phyloP scores from a whole-genome alignment of 441 rosid species.

The Syzygium syzygioides region DNA sequence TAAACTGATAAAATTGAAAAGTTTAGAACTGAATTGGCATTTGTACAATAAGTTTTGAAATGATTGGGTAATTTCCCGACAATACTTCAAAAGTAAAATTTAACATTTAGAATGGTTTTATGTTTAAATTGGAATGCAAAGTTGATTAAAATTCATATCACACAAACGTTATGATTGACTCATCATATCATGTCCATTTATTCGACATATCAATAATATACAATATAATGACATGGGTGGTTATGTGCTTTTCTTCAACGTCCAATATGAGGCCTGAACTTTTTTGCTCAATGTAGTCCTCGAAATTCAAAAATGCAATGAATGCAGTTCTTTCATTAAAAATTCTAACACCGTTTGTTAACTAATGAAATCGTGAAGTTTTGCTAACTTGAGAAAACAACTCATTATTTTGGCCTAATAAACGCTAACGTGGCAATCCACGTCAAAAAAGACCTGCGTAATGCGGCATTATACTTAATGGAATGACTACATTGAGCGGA shows the following conservation, averaged over 20 bases:
- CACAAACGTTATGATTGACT: background rate
- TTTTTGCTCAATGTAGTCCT: background rate
- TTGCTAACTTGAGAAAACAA: background rate
- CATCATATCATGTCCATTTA: background rate
- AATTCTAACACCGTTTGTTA: background rate
- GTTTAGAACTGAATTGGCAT: too few relatives aligned
- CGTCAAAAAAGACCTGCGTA: background rate
- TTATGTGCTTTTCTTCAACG: background rate
- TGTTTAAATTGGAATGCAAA: background rate
- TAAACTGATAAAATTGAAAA: too few relatives aligned
- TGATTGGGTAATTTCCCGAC: too few relatives aligned
- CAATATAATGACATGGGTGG: background rate
- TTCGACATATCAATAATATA: background rate
- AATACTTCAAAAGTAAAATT: background rate
- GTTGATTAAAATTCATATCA: background rate
- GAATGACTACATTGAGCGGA: background rate
- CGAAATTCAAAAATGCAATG: background rate
- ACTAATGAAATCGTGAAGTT: background rate
- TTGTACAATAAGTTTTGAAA: too few relatives aligned
- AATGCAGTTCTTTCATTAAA: background rate
- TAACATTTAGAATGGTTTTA: background rate
- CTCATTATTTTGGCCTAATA: background rate
- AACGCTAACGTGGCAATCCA: background rate
- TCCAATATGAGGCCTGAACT: background rate
- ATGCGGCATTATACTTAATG: accelerated